Evolutionary conservation across 768 basidiomycete genomes (phyloP), one percentile per base, ranked within the genome.

Genomic region (Holtermanniella nyarrowii): DNA sequence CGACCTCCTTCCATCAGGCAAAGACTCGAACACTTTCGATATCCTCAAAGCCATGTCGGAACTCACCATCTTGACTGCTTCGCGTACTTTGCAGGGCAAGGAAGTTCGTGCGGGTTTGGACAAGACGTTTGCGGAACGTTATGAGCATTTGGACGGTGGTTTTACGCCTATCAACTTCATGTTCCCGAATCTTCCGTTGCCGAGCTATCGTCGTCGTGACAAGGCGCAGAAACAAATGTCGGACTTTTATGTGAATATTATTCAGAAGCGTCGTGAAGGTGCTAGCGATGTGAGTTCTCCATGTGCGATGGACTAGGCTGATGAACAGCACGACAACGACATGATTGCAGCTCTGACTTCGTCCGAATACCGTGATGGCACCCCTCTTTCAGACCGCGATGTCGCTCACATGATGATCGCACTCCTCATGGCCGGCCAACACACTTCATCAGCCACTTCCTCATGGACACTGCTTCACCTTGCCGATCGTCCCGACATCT

Each of bases 351-450:
- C 91, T 1, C 79, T 99, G 18, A 78, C 83, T 72, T 77, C 82
- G 55, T 86, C 90, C 67, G 79, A 76, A 46, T 97, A 99, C 74
- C 85, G 86, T 57, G 77, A 80, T 60, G 95, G 95, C 50, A 76
- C 78, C 42, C 66, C 77, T 1, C 77, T 97, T 39, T 78, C 77
- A 55, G 90, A 99, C 66, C 83, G 85, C 59, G 88, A 97, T 71
- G 85, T 97, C 54, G 90, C 95, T 0, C 95, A 97, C 68, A 91
- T 99, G 67, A 82, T 99, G 84, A 99, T 96, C 64, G 95, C 95
- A 14, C 80, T 99, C 43, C 82, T 99, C 57, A 97, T 99, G 95
- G 95, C 95, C 42, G 95, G 95, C 37, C 95, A 99, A 74, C 95
- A 99, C 73, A 99, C 95, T 0, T 88, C 86, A 61, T 95, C 95